phyloP scores from a whole-genome alignment of 108 stramenopile species.

The Licmophora abbreviata region DNA sequence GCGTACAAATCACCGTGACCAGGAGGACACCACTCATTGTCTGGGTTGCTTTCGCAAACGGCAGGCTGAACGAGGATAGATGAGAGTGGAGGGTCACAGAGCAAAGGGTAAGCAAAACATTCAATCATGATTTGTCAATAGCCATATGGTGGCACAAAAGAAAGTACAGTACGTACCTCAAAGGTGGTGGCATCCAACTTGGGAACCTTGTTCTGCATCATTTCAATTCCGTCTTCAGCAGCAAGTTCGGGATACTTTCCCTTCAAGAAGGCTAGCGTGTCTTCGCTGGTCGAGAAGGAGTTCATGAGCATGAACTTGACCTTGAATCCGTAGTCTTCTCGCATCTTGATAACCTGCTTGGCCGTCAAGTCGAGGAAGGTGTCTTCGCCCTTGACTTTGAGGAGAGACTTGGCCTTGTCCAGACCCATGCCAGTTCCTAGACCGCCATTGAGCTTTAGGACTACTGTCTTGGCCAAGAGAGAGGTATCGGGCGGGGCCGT shows the following conservation, averaged over 20 bases:
- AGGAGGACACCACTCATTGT: conserved; percentile 99
- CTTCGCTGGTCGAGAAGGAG: conserved; percentile 94
- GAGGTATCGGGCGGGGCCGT: conserved; percentile 44
- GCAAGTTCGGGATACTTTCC: conserved; percentile 79
- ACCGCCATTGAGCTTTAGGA: conserved; percentile 99
- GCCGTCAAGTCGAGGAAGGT: conserved; percentile 99
- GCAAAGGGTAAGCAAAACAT: too few relatives aligned
- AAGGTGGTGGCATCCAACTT: conserved; percentile 88
- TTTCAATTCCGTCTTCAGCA: conserved; percentile 94
- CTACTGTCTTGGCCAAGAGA: conserved; percentile 88
- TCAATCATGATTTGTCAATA: too few relatives aligned
- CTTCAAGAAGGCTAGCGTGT: conserved; percentile 89
- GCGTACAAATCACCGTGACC: conserved; percentile 99
- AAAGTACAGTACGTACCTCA: conserved; percentile 65
- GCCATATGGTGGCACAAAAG: too few relatives aligned
- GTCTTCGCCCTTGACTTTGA: conserved; percentile 95
- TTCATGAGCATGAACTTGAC: conserved; percentile 99
- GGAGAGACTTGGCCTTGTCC: conserved; percentile 96
- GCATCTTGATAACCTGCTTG: conserved; percentile 95
- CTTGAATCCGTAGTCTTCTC: conserved; percentile 79
- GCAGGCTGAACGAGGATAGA: conserved; percentile 60
- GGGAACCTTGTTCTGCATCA: conserved; percentile 98
- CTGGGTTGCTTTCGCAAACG: conserved; percentile 59
- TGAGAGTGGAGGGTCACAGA: too few relatives aligned
- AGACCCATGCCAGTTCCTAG: conserved; percentile 99